These are phyloP conservation scores for Calocybe gambosa DNA, from an alignment of 1,284 basidiomycete species.

Conservation along the genomic window DNA sequence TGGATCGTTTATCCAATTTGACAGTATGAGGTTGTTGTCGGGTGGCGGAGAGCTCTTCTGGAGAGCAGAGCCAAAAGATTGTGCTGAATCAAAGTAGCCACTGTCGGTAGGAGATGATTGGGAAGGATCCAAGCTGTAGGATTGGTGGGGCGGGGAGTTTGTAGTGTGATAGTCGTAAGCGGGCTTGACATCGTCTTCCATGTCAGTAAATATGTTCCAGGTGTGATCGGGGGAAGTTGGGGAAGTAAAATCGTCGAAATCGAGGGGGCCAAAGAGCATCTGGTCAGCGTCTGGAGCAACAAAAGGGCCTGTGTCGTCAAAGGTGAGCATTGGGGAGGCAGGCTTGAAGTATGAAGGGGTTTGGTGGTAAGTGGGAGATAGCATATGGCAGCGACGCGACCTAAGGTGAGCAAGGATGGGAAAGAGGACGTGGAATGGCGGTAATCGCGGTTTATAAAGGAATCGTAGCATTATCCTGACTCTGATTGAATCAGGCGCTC, in stretches of 20 bases:
- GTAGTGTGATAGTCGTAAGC: conserved; percentile 19
- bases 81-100: conserved; percentile 29
- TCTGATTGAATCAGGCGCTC: conserved; percentile 26
- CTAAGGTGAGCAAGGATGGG: conserved; percentile 16
- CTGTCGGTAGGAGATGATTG: conserved; percentile 30
- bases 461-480: conserved; percentile 29
- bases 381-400: conserved; percentile 28
- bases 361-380: conserved; percentile 29
- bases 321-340: conserved; percentile 28
- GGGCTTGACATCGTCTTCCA: conserved; percentile 32
- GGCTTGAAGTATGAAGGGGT: too few relatives aligned
- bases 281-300: conserved; percentile 41
- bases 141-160: conserved; percentile 15
- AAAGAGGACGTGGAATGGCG: conserved; percentile 20
- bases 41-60: conserved; percentile 27
- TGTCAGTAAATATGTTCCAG: conserved; percentile 41
- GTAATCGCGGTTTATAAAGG: conserved; percentile 31
- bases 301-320: conserved; percentile 32
- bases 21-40: conserved; percentile 40
- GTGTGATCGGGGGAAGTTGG: conserved; percentile 24
- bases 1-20: conserved; percentile 56
- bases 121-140: conserved; percentile 25
- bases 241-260: conserved; percentile 50
- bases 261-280: conserved; percentile 58
- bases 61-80: conserved; percentile 29